A percentile compares a stretch with the other conserved stretches of the same genome.
phyloP scores from a whole-genome alignment of 2,329 filamentous ascomycete species.

The Exophiala sideris region DNA sequence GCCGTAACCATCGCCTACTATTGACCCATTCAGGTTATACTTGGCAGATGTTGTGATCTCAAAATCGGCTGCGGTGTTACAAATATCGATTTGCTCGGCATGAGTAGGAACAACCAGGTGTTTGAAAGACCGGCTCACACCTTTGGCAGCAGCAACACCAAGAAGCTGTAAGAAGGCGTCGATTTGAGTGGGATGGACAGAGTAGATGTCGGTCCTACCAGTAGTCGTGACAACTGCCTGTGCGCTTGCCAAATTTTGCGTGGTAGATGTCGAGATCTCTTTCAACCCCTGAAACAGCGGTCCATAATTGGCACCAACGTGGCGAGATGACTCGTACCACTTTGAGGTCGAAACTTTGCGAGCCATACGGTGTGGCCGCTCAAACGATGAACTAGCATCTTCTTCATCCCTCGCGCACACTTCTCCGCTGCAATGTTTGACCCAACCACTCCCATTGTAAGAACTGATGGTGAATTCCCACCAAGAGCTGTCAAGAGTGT shows the following conservation, averaged over 20 bases:
- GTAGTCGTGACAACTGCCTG: not conserved
- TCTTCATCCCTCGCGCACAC: not conserved
- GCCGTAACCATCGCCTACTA: too few species aligned
- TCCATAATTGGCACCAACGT: not conserved
- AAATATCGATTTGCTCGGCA: not conserved
- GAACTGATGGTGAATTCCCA: not conserved
- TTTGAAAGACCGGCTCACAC: not conserved
- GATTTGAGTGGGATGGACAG: not conserved
- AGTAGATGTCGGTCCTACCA: not conserved
- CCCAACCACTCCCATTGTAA: not conserved
- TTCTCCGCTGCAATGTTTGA: not conserved
- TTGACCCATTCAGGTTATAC: too few species aligned
- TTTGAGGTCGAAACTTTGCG: too few species aligned
- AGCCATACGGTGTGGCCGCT: too few species aligned
- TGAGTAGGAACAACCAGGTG: not conserved
- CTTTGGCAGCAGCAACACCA: not conserved
- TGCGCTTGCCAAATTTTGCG: not conserved
- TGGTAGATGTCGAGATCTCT: not conserved
- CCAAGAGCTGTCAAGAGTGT: not conserved
- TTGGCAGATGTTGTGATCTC: too few species aligned
- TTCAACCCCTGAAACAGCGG: not conserved
- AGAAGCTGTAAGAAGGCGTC: not conserved
- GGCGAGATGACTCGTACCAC: not conserved
- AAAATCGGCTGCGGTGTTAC: too few species aligned
- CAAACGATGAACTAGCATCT: too few species aligned